Base-by-base conservation (phyloP, 176 grass and related monocot genomes). In the Oryza officinalis region DNA sequence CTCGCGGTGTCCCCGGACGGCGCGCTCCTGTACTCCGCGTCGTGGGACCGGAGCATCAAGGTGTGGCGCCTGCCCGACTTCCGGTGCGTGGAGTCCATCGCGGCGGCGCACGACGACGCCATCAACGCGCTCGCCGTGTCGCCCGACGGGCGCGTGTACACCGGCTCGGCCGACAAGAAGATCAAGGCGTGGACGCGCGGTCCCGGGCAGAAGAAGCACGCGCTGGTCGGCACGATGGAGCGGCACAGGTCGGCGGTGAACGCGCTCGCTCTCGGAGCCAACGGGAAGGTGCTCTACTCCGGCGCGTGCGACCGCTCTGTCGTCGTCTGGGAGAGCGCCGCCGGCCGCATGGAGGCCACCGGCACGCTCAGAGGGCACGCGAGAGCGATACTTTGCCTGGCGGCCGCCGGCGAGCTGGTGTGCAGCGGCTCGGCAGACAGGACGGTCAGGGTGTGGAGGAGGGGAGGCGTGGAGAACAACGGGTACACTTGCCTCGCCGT, bases 391-490 rank as follows among this genome's bases (percentile, higher is more conserved):
- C 67, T 95, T 41, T 90, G 90, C 86, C 20, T 95, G 75, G 87
- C 88, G 5, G 76, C 86, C 23, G 69, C 52, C 3, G 80, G 65
- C 13, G 80, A 88, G 18, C 6, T 95, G 27, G 85, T 90, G 57
- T 92, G 90, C 88, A 90, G 90, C 31, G 93, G 93, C 8, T 92
- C 93, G 20, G 90, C 93, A 15, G 93, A 95, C 59, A 68, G 68
- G 71, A 95, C 83, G 23, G 80, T 92, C 49, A 81, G 90, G 67
- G 80, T 95, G 61, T 95, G 93, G 93, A 90, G 79, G 75, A 69
- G 82, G 31, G 82, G 61, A 71, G 37, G 37, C 7, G 70, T 46
- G 12, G 85, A 41, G 40, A 41, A 65, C n/a, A 41, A 61, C 22
- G 78, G 54, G 18, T 90, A 92, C 85, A 71, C 66, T 25, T 82